Evolutionary conservation across 2,329 filamentous ascomycete genomes (phyloP).

Genomic region (Gnomoniopsis sp.): DNA sequence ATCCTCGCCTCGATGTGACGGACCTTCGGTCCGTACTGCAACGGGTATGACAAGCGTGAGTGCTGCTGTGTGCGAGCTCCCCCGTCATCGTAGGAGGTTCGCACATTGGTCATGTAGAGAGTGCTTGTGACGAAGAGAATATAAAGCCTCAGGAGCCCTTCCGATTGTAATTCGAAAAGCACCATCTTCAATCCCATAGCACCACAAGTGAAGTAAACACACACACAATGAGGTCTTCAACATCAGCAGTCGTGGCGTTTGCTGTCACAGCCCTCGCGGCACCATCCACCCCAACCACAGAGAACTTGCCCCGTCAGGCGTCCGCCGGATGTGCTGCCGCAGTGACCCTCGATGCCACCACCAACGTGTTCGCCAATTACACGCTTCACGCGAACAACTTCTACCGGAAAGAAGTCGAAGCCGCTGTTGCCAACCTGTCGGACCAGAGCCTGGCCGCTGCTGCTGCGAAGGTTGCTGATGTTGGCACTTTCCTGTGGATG

Average conservation of each 20-base stretch:
- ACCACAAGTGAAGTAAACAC: background rate
- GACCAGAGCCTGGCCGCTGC: conserved; percentile 27
- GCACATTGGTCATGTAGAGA: background rate
- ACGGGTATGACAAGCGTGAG: background rate
- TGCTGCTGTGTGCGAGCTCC: background rate
- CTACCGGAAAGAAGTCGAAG: conserved; percentile 36
- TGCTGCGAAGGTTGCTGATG: conserved; percentile 33
- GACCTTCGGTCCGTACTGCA: background rate
- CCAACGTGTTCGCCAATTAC: conserved; percentile 36
- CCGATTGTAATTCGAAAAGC: background rate
- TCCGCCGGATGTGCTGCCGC: conserved; percentile 30
- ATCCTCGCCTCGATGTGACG: background rate
- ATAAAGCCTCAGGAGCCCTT: background rate
- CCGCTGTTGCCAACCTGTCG: conserved; percentile 28
- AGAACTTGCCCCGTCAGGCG: conserved; percentile 27
- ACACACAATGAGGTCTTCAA: conserved; percentile 34
- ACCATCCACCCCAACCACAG: conserved; percentile 24
- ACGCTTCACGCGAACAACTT: conserved; percentile 37
- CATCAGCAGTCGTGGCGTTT: conserved; percentile 32
- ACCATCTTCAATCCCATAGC: background rate
- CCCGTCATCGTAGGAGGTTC: background rate
- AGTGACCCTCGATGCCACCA: conserved; percentile 35
- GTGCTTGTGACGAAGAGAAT: background rate
- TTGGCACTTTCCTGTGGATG: conserved; percentile 40
- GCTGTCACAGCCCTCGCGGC: conserved; percentile 32